Evolutionary conservation across 192 early-diverging fungal genomes (phyloP).

Genomic region (Dimargaris verticillata): DNA sequence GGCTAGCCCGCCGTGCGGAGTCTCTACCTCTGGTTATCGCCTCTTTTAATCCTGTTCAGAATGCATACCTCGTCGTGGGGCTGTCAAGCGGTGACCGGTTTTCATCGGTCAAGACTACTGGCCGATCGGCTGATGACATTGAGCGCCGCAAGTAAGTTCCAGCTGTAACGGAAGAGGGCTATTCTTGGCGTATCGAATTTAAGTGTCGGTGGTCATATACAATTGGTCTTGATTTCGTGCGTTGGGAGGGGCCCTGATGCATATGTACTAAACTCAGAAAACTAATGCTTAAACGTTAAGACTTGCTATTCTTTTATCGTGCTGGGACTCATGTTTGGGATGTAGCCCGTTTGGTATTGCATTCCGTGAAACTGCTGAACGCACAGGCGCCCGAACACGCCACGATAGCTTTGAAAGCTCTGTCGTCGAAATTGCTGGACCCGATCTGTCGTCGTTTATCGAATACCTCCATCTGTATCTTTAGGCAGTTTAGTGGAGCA

Average conservation of each 20-base stretch:
- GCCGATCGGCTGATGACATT: slow-evolving; percentile 29
- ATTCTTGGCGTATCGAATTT: too few species aligned
- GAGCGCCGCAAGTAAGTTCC: slow-evolving; percentile 28
- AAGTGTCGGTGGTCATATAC: too few species aligned
- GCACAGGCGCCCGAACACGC: slow-evolving; percentile 40
- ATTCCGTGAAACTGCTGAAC: slow-evolving; percentile 58
- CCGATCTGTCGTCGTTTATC: slow-evolving; percentile 54
- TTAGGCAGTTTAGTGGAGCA: background rate
- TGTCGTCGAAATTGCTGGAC: slow-evolving; percentile 52
- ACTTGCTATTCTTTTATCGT: too few species aligned
- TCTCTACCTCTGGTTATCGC: slow-evolving; percentile 64
- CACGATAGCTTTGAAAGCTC: slow-evolving; percentile 75
- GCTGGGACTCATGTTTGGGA: background rate
- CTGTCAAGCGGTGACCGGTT: slow-evolving; percentile 15
- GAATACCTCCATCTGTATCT: slow-evolving; percentile 35
- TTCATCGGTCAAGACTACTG: slow-evolving; percentile 11
- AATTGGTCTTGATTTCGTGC: too few species aligned
- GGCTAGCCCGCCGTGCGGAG: slow-evolving; percentile 9
- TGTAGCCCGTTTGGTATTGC: slow-evolving; percentile 49
- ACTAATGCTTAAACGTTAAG: too few species aligned
- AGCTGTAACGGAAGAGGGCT: too few species aligned
- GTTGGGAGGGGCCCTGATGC: too few species aligned
- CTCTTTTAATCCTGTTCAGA: slow-evolving; percentile 39
- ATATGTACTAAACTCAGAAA: too few species aligned
- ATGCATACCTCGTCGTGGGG: slow-evolving; percentile 56